Evolutionary conservation across 768 basidiomycete species (phyloP).

Genomic region (Coprinopsis cinerea): DNA sequence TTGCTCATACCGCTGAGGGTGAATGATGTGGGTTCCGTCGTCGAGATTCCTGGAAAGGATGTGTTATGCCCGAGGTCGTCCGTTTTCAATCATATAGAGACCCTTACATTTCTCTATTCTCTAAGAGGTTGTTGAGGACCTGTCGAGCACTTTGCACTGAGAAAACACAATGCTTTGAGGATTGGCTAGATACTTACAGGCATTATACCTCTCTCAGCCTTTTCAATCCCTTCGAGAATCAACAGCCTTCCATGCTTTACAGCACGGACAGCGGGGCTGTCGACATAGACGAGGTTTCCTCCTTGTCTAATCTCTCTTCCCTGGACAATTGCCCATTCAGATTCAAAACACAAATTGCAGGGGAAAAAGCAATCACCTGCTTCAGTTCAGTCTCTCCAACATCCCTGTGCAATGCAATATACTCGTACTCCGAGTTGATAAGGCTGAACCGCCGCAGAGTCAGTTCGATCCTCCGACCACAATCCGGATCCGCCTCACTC

Average conservation of each 20-base stretch:
- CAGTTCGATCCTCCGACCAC: not conserved
- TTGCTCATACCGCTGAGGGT: conserved; percentile 52
- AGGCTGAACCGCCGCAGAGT: conserved; percentile 28
- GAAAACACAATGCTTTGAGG: conserved; percentile 9
- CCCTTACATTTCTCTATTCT: conserved; percentile 63
- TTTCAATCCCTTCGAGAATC: conserved; percentile 66
- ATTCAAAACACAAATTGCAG: not conserved
- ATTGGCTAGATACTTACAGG: conserved; percentile 36
- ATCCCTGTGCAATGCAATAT: conserved; percentile 60
- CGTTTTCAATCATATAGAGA: not conserved
- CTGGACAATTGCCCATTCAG: conserved; percentile 15
- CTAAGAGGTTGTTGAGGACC: conserved; percentile 62
- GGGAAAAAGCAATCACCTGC: conserved; percentile 32
- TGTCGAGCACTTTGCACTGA: conserved; percentile 15
- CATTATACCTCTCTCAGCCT: conserved; percentile 70
- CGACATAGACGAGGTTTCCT: conserved; percentile 60
- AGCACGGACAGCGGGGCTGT: conserved; percentile 61
- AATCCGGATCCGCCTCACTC: not conserved
- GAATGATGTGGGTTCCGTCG: conserved; percentile 65
- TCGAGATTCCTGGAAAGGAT: conserved; percentile 48
- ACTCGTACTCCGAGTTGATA: conserved; percentile 65
- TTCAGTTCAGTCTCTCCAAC: conserved; percentile 71
- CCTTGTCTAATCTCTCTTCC: conserved; percentile 58
- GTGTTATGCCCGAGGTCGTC: not conserved
- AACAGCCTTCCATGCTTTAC: conserved; percentile 60